Evolutionary conservation across 345 rosid species (phyloP).

Genomic region (Rubroshorea leprosula): DNA sequence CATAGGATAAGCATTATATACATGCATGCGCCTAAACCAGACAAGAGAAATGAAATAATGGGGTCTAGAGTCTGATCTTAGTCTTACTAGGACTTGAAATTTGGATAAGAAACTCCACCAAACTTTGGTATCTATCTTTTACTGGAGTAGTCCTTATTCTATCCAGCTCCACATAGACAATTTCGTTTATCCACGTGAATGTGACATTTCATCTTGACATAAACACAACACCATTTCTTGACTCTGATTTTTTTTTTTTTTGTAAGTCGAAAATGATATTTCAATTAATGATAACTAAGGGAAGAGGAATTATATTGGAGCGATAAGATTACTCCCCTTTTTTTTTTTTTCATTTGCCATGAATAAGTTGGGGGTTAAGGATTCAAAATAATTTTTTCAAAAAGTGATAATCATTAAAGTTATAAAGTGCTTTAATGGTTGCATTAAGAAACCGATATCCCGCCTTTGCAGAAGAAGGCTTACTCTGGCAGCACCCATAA

Average conservation of each 20-base stretch:
- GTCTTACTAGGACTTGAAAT: constrained; percentile 1
- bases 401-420: no score
- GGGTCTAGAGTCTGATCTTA: not conserved
- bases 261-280: not conserved
- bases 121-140: constrained; percentile 10
- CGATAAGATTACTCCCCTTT: no score
- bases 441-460: no score
- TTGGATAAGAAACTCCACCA: constrained; percentile 14
- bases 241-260: no score
- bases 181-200: constrained; percentile 6
- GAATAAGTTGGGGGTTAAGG: no score
- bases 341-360: no score
- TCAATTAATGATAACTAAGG: not conserved
- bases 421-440: no score
- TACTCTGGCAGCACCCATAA: no score
- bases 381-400: no score
- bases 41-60: constrained; percentile 9
- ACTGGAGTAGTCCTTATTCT: no score
- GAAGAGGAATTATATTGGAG: no score
- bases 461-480: no score
- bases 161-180: constrained; percentile 16
- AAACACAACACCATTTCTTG: not conserved
- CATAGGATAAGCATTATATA: not conserved
- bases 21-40: not conserved
- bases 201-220: constrained; percentile 9